Percentiles rank a stretch among this genome's conserved stretches.
Conservation (phyloP, 495 filamentous ascomycete species). For the Haplographium delicatum region DNA sequence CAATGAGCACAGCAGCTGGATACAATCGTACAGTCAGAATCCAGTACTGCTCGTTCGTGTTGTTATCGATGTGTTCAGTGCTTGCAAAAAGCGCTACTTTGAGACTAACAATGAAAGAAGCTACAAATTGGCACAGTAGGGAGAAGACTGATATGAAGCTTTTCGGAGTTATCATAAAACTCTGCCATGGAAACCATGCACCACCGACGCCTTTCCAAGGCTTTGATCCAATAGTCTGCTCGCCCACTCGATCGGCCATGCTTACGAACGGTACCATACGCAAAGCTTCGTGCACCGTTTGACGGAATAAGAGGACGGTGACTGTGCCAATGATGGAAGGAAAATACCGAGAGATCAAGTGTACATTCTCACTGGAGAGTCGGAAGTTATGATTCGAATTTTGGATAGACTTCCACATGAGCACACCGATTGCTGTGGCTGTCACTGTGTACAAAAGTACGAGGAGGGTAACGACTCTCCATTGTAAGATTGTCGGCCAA, state of each 20-base stretch:
- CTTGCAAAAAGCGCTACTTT: slow-evolving; percentile 5
- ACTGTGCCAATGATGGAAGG: slow-evolving; percentile 4
- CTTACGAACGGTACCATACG: slow-evolving; percentile 1
- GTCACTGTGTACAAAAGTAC: background rate
- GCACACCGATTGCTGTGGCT: slow-evolving; percentile 1
- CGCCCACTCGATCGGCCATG: background rate
- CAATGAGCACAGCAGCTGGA: background rate
- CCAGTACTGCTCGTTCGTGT: background rate
- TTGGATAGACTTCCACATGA: slow-evolving; percentile 2
- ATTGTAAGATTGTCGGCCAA: slow-evolving; percentile 5
- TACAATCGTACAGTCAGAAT: slow-evolving; percentile 3
- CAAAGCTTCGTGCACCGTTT: background rate
- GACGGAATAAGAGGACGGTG: slow-evolving; percentile 1
- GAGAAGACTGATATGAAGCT: slow-evolving; percentile 1
- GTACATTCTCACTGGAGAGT: slow-evolving; percentile 1
- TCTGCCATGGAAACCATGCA: slow-evolving; percentile 5
- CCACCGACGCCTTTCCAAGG: background rate
- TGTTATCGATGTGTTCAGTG: background rate
- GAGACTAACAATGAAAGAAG: slow-evolving; percentile 5
- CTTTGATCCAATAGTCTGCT: background rate
- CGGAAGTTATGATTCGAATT: slow-evolving; percentile 1
- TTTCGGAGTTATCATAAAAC: background rate
- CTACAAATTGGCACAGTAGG: background rate
- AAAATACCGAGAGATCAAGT: slow-evolving; percentile 4
- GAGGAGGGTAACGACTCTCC: background rate